These are phyloP conservation scores for Trichoderma koningii DNA, from an alignment of 2,329 filamentous ascomycete genomes.

Conservation along the genomic window DNA sequence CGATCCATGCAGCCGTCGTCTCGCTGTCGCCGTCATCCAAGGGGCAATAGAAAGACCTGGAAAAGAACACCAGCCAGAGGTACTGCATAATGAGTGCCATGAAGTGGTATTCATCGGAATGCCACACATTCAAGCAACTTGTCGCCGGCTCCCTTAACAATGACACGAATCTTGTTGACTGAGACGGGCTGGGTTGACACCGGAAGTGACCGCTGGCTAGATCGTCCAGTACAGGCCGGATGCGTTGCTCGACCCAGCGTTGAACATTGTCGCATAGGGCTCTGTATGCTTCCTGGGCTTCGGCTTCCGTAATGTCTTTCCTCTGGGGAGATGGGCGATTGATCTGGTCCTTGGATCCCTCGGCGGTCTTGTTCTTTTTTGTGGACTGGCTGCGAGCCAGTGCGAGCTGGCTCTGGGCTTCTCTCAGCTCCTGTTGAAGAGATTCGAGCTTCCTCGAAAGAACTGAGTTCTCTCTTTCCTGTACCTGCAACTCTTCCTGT, in stretches of 20 bases:
- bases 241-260: constrained; percentile 43
- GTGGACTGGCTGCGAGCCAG: constrained; percentile 37
- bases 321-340: constrained; percentile 40
- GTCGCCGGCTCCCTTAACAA: constrained; percentile 43
- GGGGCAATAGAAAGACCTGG: constrained; percentile 43
- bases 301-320: constrained; percentile 42
- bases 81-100: constrained; percentile 44
- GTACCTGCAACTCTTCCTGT: constrained; percentile 40
- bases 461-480: constrained; percentile 37
- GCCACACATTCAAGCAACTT: constrained; percentile 36
- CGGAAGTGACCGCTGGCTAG: constrained; percentile 36
- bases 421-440: constrained; percentile 38
- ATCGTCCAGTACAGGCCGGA: constrained; percentile 39
- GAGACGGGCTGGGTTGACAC: constrained; percentile 32
- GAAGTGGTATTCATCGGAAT: constrained; percentile 43
- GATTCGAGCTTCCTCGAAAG: constrained; percentile 37
- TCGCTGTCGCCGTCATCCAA: constrained; percentile 39
- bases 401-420: constrained; percentile 37
- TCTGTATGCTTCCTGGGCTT: constrained; percentile 41
- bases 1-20: constrained; percentile 39
- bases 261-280: constrained; percentile 40
- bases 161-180: constrained; percentile 38
- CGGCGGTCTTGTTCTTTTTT: constrained; percentile 35
- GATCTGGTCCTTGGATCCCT: constrained; percentile 39
- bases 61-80: constrained; percentile 41